Evolutionary conservation across 2,329 filamentous ascomycete species (phyloP).

Genomic region (Zymoseptoria pseudotritici): DNA sequence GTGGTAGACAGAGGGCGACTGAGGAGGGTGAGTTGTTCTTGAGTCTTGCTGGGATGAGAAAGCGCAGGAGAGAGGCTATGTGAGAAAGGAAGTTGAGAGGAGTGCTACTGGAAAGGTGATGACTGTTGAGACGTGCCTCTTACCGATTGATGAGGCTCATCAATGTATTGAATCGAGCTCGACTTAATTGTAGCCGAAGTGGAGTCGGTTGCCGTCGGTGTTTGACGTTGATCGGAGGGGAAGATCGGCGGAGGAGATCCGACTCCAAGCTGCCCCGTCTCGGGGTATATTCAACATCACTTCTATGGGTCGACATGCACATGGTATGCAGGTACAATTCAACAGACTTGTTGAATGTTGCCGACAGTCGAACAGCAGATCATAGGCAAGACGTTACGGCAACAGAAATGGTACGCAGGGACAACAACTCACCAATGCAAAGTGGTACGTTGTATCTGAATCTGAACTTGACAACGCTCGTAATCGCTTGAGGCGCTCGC

Average conservation of each 20-base stretch:
- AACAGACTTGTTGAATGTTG: neutral
- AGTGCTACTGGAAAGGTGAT: neutral
- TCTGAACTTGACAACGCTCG: too few species aligned
- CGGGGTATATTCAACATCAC: neutral
- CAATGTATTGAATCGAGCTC: neutral
- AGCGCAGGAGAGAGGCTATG: neutral
- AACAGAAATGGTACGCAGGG: too few species aligned
- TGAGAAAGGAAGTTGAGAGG: neutral
- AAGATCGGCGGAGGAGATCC: neutral
- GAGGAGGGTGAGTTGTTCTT: neutral
- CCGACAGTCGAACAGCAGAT: too few species aligned
- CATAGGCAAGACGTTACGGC: too few species aligned
- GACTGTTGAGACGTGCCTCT: neutral
- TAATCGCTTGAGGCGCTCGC: neutral
- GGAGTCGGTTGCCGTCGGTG: neutral
- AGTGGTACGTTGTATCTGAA: too few species aligned
- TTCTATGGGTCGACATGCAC: neutral
- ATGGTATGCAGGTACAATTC: neutral
- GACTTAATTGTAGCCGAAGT: neutral
- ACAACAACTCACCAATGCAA: too few species aligned
- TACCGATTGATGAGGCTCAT: neutral
- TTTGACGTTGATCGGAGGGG: neutral
- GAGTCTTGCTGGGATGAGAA: neutral
- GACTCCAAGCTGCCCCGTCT: neutral
- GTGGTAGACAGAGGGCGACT: neutral